Base-by-base conservation (phyloP, 73 alveolate species). In the Tetrahymena malaccensis region DNA sequence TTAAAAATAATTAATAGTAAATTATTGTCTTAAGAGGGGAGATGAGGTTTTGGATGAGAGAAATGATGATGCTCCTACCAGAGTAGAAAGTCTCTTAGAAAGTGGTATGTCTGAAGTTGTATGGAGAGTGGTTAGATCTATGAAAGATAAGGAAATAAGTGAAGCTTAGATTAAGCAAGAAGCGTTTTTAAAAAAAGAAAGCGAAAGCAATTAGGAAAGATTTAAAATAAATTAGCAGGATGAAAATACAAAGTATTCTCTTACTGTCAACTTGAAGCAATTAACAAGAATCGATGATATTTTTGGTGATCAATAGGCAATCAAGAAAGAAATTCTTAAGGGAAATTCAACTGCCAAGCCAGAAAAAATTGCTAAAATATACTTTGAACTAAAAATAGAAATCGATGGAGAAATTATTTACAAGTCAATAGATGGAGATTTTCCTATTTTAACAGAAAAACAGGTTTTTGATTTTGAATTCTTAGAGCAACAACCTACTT, bases 311-410 rank as follows among this genome's bases (percentile, higher is more conserved):
- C 85, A 93, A 43, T n/a, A 17, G 35, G 85, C 94, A 35, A 85
- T 95, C 6, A 95, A 95, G 55, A 95, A 55, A 25, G 84, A 70
- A 16, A 95, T 95, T 43, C 94, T 85, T 50, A 85, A 93, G 38
- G 94, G 97, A 33, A 85, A 85, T 35, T 70, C 94, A 9, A 95
- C 97, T 35, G 97, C 97, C 27, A 95, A 95, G 94, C 97, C 97
- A 9, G 97, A 95, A 34, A 95, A 95, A 40, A 94, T 95, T 0
- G 93, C 97, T 34, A 37, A 43, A 50, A 89, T 89, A 21, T 89
- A 89, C 89, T 95, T 95, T 35, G 94, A 89, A 85, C 31, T 95
- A 16, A 85, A 93, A 95, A 70, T 70, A 70, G 89, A 70, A 70
- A 33, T 70, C 11, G 31, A 70, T 70, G 89, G 89, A 11, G 89